phyloP scores from a whole-genome alignment of 176 grass and related monocot species.

The Triticum aestivum region IWGSC_CS_RefSeq_v2.1 NC_057811.1:290874407-290874906 shows the following conservation, averaged over 20 bases:
- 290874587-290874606: neutral
- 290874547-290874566: neutral
- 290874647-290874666: conserved; percentile 91
- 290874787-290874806: neutral
- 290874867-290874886: neutral
- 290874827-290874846: neutral
- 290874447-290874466: neutral
- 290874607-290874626: neutral
- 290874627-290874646: conserved; percentile 54
- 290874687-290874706: conserved; percentile 95
- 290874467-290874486: conserved; percentile 8
- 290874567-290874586: neutral
- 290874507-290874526: neutral
- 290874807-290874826: neutral
- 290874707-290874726: conserved; percentile 80
- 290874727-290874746: conserved; percentile 26
- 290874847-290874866: neutral
- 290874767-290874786: neutral
- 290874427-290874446: neutral
- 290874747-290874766: conserved; percentile 23
- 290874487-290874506: neutral
- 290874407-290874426: neutral
- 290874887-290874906: conserved; percentile 16
- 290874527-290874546: neutral
- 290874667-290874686: conserved; percentile 94